Percentiles rank a stretch among this genome's conserved stretches.
Conservation (phyloP, 345 rosid species). For the Erysimum cheiranthoides region DNA sequence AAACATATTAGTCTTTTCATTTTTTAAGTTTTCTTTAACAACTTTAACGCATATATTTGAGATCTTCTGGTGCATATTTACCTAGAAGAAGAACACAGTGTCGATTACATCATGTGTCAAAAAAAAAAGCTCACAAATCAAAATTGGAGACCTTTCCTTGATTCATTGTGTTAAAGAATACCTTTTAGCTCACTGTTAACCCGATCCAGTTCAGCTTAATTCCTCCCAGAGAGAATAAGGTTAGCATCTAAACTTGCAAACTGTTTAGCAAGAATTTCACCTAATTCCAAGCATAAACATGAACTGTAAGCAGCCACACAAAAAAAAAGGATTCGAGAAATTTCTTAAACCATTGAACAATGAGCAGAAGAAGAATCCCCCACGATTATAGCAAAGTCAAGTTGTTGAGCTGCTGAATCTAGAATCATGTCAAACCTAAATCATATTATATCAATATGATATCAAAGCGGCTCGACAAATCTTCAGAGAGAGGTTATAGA, state of each 20-base stretch:
- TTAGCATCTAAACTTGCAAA: slow-evolving; percentile 86
- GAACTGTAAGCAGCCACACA: not conserved
- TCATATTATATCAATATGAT: too few species aligned
- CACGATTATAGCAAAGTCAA: too few species aligned
- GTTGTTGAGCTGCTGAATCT: too few species aligned
- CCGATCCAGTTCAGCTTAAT: slow-evolving; percentile 73
- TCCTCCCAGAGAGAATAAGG: slow-evolving; percentile 88
- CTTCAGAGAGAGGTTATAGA: too few species aligned
- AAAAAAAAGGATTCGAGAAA: not conserved
- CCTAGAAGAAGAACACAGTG: slow-evolving; percentile 52
- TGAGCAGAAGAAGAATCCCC: too few species aligned
- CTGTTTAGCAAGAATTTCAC: slow-evolving; percentile 87
- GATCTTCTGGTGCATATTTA: slow-evolving; percentile 73
- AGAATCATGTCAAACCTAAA: too few species aligned
- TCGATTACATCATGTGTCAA: slow-evolving; percentile 2
- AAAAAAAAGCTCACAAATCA: slow-evolving; percentile 10
- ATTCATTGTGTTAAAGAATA: slow-evolving; percentile 33
- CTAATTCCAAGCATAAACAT: slow-evolving; percentile 47
- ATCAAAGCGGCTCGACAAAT: too few species aligned
- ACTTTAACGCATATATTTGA: too few species aligned
- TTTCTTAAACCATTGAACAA: not conserved
- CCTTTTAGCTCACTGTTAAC: slow-evolving; percentile 79
- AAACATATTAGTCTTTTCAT: too few species aligned
- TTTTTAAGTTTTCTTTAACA: too few species aligned
- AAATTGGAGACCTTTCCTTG: not conserved